Conservation (phyloP, 1,284 basidiomycete genomes). For the Austropuccinia psidii region DNA sequence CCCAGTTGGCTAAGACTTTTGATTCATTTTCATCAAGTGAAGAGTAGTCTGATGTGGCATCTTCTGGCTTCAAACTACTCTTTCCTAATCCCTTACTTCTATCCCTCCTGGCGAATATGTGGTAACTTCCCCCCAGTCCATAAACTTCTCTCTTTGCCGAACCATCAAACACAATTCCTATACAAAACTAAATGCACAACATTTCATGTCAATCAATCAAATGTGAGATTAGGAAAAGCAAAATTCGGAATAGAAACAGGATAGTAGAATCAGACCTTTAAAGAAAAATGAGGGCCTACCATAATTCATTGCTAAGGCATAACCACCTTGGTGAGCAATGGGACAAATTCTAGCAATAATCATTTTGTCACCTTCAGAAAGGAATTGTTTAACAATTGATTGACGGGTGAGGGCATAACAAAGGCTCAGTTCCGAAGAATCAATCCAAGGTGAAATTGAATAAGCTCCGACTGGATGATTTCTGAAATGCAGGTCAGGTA, state of each 20-base stretch:
- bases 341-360: constrained; percentile 73
- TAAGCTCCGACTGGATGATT: not conserved
- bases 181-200: no score
- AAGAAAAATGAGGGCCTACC: constrained; percentile 52
- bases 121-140: constrained; percentile 62
- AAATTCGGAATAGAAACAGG: no score
- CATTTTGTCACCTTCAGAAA: constrained; percentile 93
- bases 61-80: constrained; percentile 76
- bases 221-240: no score
- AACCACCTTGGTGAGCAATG: constrained; percentile 79
- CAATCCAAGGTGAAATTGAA: constrained; percentile 45
- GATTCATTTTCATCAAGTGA: constrained; percentile 63
- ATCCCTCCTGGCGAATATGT: constrained; percentile 54
- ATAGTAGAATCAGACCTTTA: no score
- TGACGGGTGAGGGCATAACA: constrained; percentile 74
- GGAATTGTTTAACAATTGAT: constrained; percentile 80
- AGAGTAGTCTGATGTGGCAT: constrained; percentile 83
- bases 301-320: constrained; percentile 88
- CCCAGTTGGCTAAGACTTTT: constrained; percentile 87
- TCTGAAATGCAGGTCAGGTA: not conserved
- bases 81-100: constrained; percentile 50
- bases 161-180: constrained; percentile 77
- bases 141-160: constrained; percentile 68
- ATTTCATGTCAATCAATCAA: no score
- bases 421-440: constrained; percentile 53